These are phyloP conservation scores for Ramalina intermedia DNA, from an alignment of 495 filamentous ascomycete species.

Conservation along the genomic window DNA sequence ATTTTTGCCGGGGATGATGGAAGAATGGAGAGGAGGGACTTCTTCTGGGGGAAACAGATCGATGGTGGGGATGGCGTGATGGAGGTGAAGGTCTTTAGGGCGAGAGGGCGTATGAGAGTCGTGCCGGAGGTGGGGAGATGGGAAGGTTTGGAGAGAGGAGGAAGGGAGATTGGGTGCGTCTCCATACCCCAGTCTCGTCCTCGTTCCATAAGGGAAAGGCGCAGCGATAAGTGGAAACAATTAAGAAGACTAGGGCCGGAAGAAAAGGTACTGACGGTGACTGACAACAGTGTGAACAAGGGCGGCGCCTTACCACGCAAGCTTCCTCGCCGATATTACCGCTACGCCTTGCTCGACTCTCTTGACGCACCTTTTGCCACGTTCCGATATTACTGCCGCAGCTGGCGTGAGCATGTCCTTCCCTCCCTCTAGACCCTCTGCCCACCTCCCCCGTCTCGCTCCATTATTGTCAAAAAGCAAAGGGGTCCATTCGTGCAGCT, in stretches of 20 bases:
- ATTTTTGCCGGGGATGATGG: constrained; percentile 14
- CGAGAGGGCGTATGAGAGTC: constrained; percentile 22
- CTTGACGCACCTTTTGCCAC: constrained; percentile 26
- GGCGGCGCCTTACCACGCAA: constrained; percentile 17
- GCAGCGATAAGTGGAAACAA: no score
- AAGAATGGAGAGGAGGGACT: neutral
- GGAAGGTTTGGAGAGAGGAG: neutral
- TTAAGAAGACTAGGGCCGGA: neutral
- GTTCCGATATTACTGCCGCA: constrained; percentile 24
- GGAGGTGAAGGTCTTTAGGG: constrained; percentile 24
- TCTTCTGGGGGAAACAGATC: neutral
- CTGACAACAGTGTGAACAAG: constrained; percentile 18
- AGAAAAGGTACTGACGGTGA: neutral
- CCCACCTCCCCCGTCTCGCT: neutral
- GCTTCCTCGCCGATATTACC: constrained; percentile 26
- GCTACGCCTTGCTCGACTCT: constrained; percentile 28
- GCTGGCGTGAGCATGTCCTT: constrained; percentile 7
- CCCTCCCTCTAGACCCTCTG: neutral
- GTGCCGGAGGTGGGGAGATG: constrained; percentile 12
- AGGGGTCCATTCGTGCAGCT: neutral
- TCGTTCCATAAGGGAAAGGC: no score
- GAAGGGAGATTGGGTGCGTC: neutral
- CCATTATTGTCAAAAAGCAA: no score
- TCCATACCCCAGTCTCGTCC: no score
- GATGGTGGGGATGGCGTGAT: constrained; percentile 11